phyloP scores from a whole-genome alignment of 345 rosid species.

The Acer yangbiense region DNA sequence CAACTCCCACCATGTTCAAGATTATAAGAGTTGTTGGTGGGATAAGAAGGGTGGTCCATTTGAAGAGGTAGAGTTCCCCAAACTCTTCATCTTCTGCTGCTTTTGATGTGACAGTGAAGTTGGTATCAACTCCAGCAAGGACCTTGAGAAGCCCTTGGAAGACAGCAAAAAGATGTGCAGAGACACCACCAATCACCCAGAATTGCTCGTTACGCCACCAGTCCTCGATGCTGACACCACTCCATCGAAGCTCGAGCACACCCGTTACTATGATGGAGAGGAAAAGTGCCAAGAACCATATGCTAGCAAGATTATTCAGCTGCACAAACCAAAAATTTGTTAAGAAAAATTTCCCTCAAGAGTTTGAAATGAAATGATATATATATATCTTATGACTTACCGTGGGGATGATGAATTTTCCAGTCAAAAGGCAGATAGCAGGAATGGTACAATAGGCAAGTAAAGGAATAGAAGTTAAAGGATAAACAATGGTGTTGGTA shows the following conservation, averaged over 20 bases:
- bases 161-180: conserved; percentile 94
- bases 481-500: conserved; percentile 88
- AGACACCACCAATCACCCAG: conserved; percentile 97
- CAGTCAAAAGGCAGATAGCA: conserved; percentile 93
- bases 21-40: conserved; percentile 95
- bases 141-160: conserved; percentile 99
- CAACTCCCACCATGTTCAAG: conserved; percentile 89
- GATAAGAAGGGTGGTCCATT: conserved; percentile 96
- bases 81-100: conserved; percentile 75
- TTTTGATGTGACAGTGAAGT: conserved; percentile 93
- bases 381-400: conserved; percentile 48
- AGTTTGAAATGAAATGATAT: neutral
- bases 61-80: conserved; percentile 93
- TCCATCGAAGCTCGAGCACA: conserved; percentile 89
- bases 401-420: conserved; percentile 91
- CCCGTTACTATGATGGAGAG: conserved; percentile 86
- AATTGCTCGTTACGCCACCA: conserved; percentile 98
- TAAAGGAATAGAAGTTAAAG: conserved; percentile 92
- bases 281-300: conserved; percentile 92
- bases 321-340: conserved; percentile 30
- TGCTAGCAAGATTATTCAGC: conserved; percentile 79
- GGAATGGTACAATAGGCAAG: conserved; percentile 93
- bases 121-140: conserved; percentile 88
- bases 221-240: conserved; percentile 81
- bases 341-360: neutral